Evolutionary conservation across 176 grass and related monocot species (phyloP).

Genomic region (Avena insularis): DNA sequence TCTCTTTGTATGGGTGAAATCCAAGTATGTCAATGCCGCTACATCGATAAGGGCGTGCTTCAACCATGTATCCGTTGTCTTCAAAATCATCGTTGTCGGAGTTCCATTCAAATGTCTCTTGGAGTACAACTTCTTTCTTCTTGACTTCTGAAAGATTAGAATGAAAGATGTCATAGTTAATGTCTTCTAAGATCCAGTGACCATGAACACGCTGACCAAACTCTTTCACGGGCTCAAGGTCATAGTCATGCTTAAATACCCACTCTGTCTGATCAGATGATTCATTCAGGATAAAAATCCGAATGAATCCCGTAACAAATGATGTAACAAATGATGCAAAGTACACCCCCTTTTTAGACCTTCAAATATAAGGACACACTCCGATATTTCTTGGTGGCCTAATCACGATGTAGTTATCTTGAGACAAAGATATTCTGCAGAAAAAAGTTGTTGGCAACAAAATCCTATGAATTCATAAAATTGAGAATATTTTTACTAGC

Average conservation of each 20-base stretch:
- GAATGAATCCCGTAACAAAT: neutral
- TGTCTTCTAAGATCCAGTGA: neutral
- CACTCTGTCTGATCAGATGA: neutral
- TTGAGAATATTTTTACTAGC: neutral
- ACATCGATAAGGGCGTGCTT: neutral
- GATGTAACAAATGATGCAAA: neutral
- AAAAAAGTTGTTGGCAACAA: neutral
- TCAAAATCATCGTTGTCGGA: neutral
- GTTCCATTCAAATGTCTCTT: neutral
- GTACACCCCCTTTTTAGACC: neutral
- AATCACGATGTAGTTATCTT: neutral
- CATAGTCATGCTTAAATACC: neutral
- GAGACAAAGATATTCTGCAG: neutral
- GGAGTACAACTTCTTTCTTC: neutral
- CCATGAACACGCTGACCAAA: neutral
- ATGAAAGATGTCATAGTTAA: neutral
- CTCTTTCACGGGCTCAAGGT: neutral
- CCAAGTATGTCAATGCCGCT: neutral
- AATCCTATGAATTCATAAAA: neutral
- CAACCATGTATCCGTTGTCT: neutral
- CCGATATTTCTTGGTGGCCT: neutral
- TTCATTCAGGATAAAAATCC: neutral
- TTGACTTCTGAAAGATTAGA: neutral
- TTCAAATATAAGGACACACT: neutral
- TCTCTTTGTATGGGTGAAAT: constrained; percentile 16